Percentiles rank a stretch among this genome's conserved stretches.
These are phyloP conservation scores for Monosporascus cannonballus DNA, from an alignment of 2,329 filamentous ascomycete genomes.

Conservation along the genomic window DNA sequence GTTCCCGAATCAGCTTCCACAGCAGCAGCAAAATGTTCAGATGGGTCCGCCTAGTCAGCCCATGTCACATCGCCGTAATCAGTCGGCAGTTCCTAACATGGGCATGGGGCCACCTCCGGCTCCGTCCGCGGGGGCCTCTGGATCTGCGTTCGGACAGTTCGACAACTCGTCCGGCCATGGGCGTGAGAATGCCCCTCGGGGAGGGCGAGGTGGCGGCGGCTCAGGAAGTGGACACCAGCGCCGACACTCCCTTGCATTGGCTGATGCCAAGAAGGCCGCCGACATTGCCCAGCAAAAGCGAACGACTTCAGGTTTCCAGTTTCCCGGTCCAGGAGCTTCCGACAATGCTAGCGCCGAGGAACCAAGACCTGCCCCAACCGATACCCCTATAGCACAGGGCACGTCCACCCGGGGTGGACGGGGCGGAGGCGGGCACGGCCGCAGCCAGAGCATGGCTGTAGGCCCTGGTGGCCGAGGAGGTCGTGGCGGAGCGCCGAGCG, in stretches of 20 bases:
- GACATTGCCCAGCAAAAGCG: conserved; percentile 95
- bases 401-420: conserved; percentile 47
- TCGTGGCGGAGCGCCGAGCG: conserved; percentile 53
- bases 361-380: conserved; percentile 42
- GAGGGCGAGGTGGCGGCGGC: conserved; percentile 66
- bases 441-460: conserved; percentile 88
- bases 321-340: conserved; percentile 69
- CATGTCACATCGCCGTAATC: conserved; percentile 89
- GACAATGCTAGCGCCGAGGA: conserved; percentile 54
- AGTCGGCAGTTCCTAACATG: conserved; percentile 92
- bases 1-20: conserved; percentile 72
- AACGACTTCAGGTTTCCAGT: conserved; percentile 90
- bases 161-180: conserved; percentile 56
- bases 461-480: conserved; percentile 64
- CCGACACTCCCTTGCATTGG: conserved; percentile 87
- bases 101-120: conserved; percentile 83
- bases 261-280: conserved; percentile 95
- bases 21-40: conserved; percentile 60
- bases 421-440: conserved; percentile 52
- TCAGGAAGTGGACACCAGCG: conserved; percentile 78
- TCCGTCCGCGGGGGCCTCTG: conserved; percentile 84
- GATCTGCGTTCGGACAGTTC: conserved; percentile 72
- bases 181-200: conserved; percentile 64
- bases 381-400: conserved; percentile 33
- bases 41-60: conserved; percentile 75